Evolutionary conservation across 495 filamentous ascomycete genomes (phyloP).

Genomic region (Penicillium bovifimosum): DNA sequence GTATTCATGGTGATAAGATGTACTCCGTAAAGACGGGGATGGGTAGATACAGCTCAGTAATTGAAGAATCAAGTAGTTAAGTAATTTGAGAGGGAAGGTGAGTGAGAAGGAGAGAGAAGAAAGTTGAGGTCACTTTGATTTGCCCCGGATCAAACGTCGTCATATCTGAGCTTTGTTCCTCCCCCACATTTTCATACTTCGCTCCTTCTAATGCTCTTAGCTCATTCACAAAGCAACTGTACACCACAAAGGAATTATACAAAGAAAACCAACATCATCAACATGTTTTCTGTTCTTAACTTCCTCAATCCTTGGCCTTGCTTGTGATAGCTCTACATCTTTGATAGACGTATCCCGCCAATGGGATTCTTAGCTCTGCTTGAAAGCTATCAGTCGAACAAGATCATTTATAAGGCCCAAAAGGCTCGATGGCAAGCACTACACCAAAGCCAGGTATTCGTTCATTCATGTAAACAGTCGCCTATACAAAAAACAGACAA

Average conservation of each 20-base stretch:
- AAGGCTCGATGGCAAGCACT: background rate
- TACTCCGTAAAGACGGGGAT: background rate
- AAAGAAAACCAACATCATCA: too few relatives aligned
- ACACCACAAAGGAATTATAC: too few relatives aligned
- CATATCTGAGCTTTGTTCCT: too few relatives aligned
- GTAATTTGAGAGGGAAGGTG: background rate
- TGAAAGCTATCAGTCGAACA: background rate
- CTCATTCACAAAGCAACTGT: too few relatives aligned
- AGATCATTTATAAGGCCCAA: background rate
- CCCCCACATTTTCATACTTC: too few relatives aligned
- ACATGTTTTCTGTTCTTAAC: too few relatives aligned
- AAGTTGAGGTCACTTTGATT: background rate
- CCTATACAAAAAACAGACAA: conserved; percentile 1
- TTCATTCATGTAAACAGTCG: conserved; percentile 19
- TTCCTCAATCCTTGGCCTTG: too few relatives aligned
- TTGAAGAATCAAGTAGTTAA: background rate
- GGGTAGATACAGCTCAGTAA: background rate
- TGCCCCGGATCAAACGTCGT: too few relatives aligned
- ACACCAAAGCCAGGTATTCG: conserved; percentile 17
- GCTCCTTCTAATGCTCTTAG: too few relatives aligned
- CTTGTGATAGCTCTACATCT: background rate
- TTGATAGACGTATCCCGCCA: background rate
- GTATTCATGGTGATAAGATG: conserved; percentile 28
- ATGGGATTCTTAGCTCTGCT: too few relatives aligned
- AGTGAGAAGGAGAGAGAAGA: background rate